Conservation (phyloP, 176 grass and related monocot species). For the Cymbopogon citratus region DNA sequence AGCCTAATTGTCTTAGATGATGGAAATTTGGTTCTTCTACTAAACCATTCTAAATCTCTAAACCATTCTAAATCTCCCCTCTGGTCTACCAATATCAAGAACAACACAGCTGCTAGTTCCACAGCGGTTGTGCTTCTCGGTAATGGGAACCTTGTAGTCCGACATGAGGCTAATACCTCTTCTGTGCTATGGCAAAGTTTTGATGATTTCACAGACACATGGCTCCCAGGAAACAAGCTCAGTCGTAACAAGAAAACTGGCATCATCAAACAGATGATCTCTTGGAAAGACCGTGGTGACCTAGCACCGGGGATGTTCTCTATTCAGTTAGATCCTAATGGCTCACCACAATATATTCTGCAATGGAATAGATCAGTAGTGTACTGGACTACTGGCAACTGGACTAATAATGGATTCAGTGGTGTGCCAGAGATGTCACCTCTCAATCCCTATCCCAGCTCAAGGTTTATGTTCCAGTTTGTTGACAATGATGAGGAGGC, state of each 20-base stretch:
- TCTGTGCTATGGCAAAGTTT: conserved; percentile 43
- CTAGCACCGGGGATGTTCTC: conserved; percentile 37
- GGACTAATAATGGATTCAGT: conserved; percentile 14
- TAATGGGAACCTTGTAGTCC: conserved; percentile 37
- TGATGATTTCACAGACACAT: conserved; percentile 40
- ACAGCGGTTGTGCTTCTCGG: conserved; percentile 24
- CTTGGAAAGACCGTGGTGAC: conserved; percentile 40
- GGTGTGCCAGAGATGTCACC: conserved; percentile 32
- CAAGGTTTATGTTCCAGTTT: conserved; percentile 26
- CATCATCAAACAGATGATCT: conserved; percentile 12
- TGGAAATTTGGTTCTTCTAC: conserved; percentile 26
- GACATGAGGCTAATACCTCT: background rate
- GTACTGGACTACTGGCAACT: conserved; percentile 38
- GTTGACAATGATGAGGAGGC: conserved; percentile 26
- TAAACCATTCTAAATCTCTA: background rate
- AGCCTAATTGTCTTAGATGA: conserved; percentile 27
- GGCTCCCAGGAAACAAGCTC: conserved; percentile 37
- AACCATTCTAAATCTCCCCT: conserved; percentile 2
- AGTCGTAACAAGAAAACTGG: conserved; percentile 31
- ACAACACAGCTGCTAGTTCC: background rate
- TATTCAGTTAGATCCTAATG: conserved; percentile 30
- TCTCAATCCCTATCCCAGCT: background rate
- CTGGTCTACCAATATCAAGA: conserved; percentile 31
- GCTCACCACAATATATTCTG: conserved; percentile 14
- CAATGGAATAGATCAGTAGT: conserved; percentile 8